Evolutionary conservation across 1,284 basidiomycete genomes (phyloP), one percentile per base, ranked within the genome.

Genomic region (Sutorius eximius): DNA sequence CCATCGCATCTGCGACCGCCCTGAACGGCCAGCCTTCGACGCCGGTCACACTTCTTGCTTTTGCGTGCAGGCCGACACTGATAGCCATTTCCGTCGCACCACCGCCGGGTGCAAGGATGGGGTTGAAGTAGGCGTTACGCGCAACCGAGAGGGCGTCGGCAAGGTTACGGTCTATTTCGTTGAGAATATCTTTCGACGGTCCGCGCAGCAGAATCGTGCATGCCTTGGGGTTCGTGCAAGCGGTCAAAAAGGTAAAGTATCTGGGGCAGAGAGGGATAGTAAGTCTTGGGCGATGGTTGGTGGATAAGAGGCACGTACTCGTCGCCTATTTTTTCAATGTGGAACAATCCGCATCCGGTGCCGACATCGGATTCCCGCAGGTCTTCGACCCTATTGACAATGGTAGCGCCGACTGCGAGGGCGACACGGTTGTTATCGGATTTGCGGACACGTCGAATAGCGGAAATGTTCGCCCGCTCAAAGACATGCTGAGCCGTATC

Each of bases 361-460:
- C 96, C 97, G 52, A 99, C 81, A 68, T 99, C 96, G 5, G 84
- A 76, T 59, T 96, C 95, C 24, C 95, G 85, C 27, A 99, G 79
- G 72, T 99, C 96, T 68, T 99, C 97, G 43, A 97, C 83, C 27
- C 96, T 86, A 77, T 99, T 98, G 60, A 99, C 93, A 70, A 99
- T 98, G 24, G 94, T 98, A 0, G 94, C 95, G 34, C 95, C 95
- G 32, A 93, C 89, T 1, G 95, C 95, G 43, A 97, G 88, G 0
- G 96, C 96, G 63, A 99, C 94, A 54, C 95, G 91, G 77, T 98
- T 99, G 80, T 99, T 98, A 75, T 99, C 96, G 9, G 94, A 95
- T 75, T 99, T 99, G 66, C 96, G 87, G 20, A 99, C 94, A 16
- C 95, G 88, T 49, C 96, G 91, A 60, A 99, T 84, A 45, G 94